Conservation (phyloP, 2,329 filamentous ascomycete genomes). For the Microdochium nivale region DNA sequence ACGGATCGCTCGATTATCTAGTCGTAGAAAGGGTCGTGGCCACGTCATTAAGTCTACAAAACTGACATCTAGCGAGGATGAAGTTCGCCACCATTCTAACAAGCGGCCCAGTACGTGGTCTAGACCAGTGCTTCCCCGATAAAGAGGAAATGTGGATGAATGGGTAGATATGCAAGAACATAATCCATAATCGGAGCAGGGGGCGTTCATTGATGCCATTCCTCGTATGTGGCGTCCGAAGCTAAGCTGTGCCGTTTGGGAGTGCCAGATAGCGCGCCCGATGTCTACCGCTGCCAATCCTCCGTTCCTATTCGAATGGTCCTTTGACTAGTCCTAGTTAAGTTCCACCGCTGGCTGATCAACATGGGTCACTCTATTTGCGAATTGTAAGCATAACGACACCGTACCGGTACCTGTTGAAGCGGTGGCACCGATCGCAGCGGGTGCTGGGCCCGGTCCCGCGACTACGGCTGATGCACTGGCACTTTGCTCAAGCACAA, state of each 20-base stretch:
- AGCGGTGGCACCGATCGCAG: slow-evolving; percentile 31
- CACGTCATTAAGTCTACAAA: slow-evolving; percentile 13
- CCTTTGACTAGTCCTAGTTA: background rate
- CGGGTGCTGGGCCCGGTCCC: slow-evolving; percentile 7
- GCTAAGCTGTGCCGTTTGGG: too few species aligned
- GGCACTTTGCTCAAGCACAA: slow-evolving; percentile 35
- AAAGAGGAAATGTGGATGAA: slow-evolving; percentile 16
- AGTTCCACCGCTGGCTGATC: background rate
- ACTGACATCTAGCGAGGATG: slow-evolving; percentile 9
- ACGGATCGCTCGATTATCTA: slow-evolving; percentile 39
- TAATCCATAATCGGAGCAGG: too few species aligned
- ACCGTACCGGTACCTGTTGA: slow-evolving; percentile 31
- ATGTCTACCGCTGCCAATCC: too few species aligned
- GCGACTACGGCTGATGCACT: slow-evolving; percentile 26
- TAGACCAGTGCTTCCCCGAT: slow-evolving; percentile 9
- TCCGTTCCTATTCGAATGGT: background rate
- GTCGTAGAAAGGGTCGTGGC: slow-evolving; percentile 35
- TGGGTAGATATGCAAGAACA: too few species aligned
- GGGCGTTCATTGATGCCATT: too few species aligned
- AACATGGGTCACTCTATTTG: slow-evolving; percentile 11
- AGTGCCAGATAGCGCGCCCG: too few species aligned
- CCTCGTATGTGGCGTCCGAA: too few species aligned
- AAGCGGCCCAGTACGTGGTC: background rate
- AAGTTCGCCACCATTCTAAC: background rate
- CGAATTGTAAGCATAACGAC: slow-evolving; percentile 25